Evolutionary conservation across 202 grass and related monocot species (phyloP).

Genomic region (Carex arenaria): DNA sequence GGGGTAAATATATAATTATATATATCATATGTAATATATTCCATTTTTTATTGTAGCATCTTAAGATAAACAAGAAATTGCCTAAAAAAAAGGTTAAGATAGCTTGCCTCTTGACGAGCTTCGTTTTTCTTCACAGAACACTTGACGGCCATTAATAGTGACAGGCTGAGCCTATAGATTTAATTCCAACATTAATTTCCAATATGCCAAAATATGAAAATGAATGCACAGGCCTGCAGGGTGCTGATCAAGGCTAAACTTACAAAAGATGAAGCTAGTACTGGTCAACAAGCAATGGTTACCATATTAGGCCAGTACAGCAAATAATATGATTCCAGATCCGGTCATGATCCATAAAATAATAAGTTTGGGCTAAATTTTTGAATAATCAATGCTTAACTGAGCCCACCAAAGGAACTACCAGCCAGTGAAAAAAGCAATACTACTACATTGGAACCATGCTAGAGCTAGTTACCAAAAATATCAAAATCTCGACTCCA

Average conservation of each 20-base stretch:
- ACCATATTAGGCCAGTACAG: too few relatives aligned
- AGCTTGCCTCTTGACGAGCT: constrained; percentile 5
- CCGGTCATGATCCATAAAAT: background rate
- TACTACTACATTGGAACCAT: background rate
- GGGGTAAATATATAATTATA: too few relatives aligned
- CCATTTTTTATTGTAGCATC: background rate
- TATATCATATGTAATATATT: background rate
- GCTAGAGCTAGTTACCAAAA: background rate
- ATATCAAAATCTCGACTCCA: background rate
- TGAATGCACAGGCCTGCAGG: background rate
- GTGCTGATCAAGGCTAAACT: background rate
- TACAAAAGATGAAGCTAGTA: background rate
- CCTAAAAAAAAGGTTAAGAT: background rate
- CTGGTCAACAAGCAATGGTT: background rate
- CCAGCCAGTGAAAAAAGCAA: background rate
- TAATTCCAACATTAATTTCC: constrained; percentile 1
- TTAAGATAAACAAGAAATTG: background rate
- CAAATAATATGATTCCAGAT: background rate
- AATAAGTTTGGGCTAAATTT: background rate
- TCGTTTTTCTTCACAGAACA: constrained; percentile 21
- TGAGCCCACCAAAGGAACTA: background rate
- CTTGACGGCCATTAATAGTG: constrained; percentile 5
- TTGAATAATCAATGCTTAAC: background rate
- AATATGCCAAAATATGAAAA: background rate
- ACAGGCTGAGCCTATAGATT: constrained; percentile 18